A percentile compares a stretch with the other conserved stretches of the same genome.
Evolutionary conservation across 2,329 filamentous ascomycete genomes (phyloP).

Genomic region (Fusarium marasasianum): DNA sequence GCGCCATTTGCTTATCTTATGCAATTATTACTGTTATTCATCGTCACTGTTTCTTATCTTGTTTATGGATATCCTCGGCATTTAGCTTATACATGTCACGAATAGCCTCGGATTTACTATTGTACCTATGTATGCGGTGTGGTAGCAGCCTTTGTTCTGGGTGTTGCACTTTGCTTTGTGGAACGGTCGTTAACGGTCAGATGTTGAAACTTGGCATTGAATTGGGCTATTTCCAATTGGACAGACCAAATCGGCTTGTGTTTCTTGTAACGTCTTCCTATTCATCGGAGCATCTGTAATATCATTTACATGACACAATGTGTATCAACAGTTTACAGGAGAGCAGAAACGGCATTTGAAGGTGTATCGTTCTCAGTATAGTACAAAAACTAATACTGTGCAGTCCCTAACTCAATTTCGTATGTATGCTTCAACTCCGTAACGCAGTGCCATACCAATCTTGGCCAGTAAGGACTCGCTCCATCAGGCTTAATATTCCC

Average conservation of each 20-base stretch:
- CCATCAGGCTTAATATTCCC: not conserved
- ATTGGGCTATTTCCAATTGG: not conserved
- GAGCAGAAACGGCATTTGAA: not conserved
- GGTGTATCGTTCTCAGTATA: not conserved
- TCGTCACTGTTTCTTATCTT: not conserved
- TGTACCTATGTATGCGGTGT: not conserved
- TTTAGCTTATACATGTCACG: not conserved
- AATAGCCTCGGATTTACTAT: not conserved
- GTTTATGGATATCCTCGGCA: not conserved
- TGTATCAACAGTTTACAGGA: not conserved
- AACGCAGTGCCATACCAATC: not conserved
- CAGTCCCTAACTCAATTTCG: not conserved
- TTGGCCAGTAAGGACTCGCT: not conserved
- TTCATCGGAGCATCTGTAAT: not conserved
- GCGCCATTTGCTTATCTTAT: constrained; percentile 1
- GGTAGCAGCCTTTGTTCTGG: not conserved
- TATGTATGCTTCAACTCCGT: not conserved
- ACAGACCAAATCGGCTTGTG: not conserved
- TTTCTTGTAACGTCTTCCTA: not conserved
- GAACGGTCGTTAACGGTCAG: not conserved
- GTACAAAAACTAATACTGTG: not conserved
- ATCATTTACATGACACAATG: not conserved
- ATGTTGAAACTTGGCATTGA: not conserved
- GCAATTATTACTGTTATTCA: not conserved
- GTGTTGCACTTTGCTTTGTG: not conserved